Evolutionary conservation across 2,329 filamentous ascomycete genomes (phyloP).

Genomic region (Neonectria hederae): DNA sequence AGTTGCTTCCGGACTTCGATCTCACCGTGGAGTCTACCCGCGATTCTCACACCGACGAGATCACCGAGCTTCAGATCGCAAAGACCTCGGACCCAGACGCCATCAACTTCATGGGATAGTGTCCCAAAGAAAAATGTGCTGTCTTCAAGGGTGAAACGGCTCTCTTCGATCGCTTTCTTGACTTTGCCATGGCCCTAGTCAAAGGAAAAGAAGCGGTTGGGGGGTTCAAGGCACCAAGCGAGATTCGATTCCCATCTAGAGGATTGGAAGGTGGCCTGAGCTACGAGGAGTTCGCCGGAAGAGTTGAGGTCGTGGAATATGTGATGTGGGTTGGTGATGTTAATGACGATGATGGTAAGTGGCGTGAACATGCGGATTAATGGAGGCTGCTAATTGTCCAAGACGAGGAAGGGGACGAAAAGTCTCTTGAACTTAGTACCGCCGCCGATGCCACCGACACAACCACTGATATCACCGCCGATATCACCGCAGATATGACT

Average conservation of each 20-base stretch:
- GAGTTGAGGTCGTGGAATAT: slow-evolving; percentile 42
- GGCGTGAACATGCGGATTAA: neutral
- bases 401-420: neutral
- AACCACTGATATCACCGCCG: neutral
- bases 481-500: no score
- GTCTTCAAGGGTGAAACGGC: slow-evolving; percentile 37
- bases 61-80: slow-evolving; percentile 23
- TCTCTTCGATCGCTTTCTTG: slow-evolving; percentile 32
- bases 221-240: slow-evolving; percentile 27
- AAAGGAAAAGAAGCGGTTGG: slow-evolving; percentile 9
- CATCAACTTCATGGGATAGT: slow-evolving; percentile 40
- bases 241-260: slow-evolving; percentile 30
- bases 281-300: slow-evolving; percentile 35
- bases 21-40: slow-evolving; percentile 22
- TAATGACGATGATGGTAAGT: slow-evolving; percentile 19
- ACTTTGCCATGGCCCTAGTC: slow-evolving; percentile 23
- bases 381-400: neutral
- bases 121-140: slow-evolving; percentile 27
- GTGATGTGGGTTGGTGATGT: slow-evolving; percentile 34
- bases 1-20: slow-evolving; percentile 28
- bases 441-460: neutral
- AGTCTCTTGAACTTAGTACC: neutral
- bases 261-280: slow-evolving; percentile 34
- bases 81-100: slow-evolving; percentile 25
- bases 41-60: slow-evolving; percentile 9